Evolutionary conservation across 495 filamentous ascomycete species (phyloP).

Genomic region (Xylaria cubensis): DNA sequence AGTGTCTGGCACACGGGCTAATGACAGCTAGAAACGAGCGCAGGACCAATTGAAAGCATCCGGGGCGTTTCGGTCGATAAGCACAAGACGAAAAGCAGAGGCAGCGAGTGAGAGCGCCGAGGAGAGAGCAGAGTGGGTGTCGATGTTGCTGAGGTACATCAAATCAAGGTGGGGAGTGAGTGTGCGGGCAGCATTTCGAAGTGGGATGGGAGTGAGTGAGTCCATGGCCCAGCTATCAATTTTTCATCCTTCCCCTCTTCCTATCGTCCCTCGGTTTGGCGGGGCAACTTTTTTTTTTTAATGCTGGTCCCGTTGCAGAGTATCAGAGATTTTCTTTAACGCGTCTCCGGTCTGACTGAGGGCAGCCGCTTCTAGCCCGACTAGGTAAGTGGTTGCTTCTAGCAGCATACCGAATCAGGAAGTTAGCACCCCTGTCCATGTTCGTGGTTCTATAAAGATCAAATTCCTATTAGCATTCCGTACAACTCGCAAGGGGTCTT

Average conservation of each 20-base stretch:
- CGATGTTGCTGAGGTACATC: slow-evolving; percentile 16
- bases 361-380: not conserved
- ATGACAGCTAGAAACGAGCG: slow-evolving; percentile 8
- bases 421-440: slow-evolving; percentile 25
- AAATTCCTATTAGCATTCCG: not conserved
- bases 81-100: slow-evolving; percentile 11
- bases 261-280: slow-evolving; percentile 20
- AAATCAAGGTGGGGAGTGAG: slow-evolving; percentile 6
- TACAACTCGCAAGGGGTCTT: not conserved
- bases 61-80: slow-evolving; percentile 18
- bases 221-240: slow-evolving; percentile 10
- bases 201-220: slow-evolving; percentile 20
- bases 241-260: slow-evolving; percentile 12
- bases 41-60: slow-evolving; percentile 12
- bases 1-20: slow-evolving; percentile 14
- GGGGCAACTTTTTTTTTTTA: slow-evolving; percentile 12
- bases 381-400: not conserved
- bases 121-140: slow-evolving; percentile 6
- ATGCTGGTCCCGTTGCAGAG: slow-evolving; percentile 5
- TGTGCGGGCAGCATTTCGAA: slow-evolving; percentile 13
- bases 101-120: slow-evolving; percentile 16
- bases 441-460: slow-evolving; percentile 5
- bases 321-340: slow-evolving; percentile 16
- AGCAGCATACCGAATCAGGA: slow-evolving; percentile 24
- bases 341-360: not conserved